Percentiles rank a stretch among this genome's conserved stretches.
These are phyloP conservation scores for Penicillium longicatenatum DNA, from an alignment of 495 filamentous ascomycete species.

Conservation along the genomic window DNA sequence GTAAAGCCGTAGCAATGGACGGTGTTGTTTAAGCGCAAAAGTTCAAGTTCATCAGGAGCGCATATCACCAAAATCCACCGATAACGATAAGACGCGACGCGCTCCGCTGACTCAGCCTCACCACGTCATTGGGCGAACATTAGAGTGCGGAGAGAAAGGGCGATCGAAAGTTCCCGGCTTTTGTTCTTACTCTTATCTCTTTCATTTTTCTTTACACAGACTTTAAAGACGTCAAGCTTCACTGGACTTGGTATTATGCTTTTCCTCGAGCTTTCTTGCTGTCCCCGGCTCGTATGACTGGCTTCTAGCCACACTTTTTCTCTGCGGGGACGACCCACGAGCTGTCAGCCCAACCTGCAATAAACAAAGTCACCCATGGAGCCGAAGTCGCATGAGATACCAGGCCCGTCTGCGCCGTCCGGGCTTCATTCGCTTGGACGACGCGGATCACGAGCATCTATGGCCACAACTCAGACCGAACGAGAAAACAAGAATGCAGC, in stretches of 20 bases:
- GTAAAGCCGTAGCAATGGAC: neutral
- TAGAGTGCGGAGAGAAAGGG: slow-evolving; percentile 25
- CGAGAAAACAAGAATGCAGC: slow-evolving; percentile 70
- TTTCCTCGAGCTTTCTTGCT: neutral
- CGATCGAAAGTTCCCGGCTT: slow-evolving; percentile 3
- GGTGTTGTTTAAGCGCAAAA: neutral
- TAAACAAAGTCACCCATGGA: slow-evolving; percentile 34
- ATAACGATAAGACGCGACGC: slow-evolving; percentile 26
- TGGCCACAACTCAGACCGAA: slow-evolving; percentile 61
- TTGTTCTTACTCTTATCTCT: slow-evolving; percentile 2
- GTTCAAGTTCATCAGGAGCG: neutral
- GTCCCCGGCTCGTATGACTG: slow-evolving; percentile 11
- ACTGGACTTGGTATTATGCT: slow-evolving; percentile 7
- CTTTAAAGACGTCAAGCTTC: neutral
- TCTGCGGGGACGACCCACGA: slow-evolving; percentile 22
- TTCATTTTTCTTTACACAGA: neutral
- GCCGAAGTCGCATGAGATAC: slow-evolving; percentile 37
- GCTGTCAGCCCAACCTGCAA: slow-evolving; percentile 16
- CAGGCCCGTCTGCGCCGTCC: slow-evolving; percentile 48
- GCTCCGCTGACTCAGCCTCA: slow-evolving; percentile 22
- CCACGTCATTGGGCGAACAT: slow-evolving; percentile 43
- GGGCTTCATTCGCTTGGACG: slow-evolving; percentile 45
- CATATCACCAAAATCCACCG: slow-evolving; percentile 1
- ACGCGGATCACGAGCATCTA: slow-evolving; percentile 64
- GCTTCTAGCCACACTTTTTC: slow-evolving; percentile 3